Percentiles rank a stretch among this genome's conserved stretches.
phyloP scores from a whole-genome alignment of 805 yeast genomes.

The Brettanomyces nanus region DNA sequence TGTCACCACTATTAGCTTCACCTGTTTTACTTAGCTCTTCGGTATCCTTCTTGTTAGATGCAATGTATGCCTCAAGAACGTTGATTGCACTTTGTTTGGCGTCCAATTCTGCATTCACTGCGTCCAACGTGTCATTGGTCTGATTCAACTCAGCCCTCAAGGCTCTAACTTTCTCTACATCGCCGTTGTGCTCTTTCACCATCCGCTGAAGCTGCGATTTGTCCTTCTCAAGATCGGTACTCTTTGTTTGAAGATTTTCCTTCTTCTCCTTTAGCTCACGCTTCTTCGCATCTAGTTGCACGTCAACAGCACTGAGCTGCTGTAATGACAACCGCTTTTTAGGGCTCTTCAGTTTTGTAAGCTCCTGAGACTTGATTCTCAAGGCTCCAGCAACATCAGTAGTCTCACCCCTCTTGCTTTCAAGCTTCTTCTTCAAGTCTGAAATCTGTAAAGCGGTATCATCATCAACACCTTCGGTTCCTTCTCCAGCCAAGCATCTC shows the following conservation, averaged over 20 bases:
- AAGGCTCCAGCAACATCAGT: neutral
- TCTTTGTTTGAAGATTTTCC: neutral
- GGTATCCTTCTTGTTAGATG: conserved; percentile 7
- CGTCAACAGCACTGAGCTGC: neutral
- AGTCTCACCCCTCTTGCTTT: neutral
- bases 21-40: no score
- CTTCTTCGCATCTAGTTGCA: conserved; percentile 1
- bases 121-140: neutral
- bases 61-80: conserved; percentile 11
- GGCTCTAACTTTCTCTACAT: neutral
- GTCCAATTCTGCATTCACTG: conserved; percentile 8
- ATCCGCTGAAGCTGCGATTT: neutral
- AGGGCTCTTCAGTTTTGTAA: conserved; percentile 3
- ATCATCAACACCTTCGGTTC: neutral
- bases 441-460: neutral
- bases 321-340: neutral
- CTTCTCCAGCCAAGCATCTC: neutral
- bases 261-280: neutral
- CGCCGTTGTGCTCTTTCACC: neutral
- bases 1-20: conserved; percentile 1
- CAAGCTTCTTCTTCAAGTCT: neutral
- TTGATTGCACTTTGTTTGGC: conserved; percentile 10
- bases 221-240: neutral
- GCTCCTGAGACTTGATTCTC: neutral
- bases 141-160: neutral